Conservation (phyloP, 2,329 filamentous ascomycete species). For the Sporothrix mexicana region DNA sequence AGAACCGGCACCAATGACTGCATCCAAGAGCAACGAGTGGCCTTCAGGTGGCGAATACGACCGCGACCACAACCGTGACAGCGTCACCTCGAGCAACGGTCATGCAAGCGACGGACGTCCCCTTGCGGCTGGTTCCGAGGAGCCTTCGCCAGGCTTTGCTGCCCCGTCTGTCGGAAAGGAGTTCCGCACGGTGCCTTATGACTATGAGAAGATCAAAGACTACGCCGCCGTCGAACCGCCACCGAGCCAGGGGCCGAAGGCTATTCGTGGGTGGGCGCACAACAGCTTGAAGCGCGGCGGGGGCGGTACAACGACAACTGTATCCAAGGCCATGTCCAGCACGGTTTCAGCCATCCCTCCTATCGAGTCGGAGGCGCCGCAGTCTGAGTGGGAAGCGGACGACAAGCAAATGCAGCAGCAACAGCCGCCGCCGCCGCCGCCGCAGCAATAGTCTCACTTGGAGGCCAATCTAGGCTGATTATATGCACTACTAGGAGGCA, state of each 20-base stretch:
- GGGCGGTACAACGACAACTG: constrained; percentile 14
- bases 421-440: neutral
- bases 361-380: neutral
- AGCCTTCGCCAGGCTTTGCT: neutral
- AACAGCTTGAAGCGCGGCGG: constrained; percentile 49
- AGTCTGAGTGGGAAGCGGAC: constrained; percentile 2
- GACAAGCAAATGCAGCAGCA: constrained; percentile 16
- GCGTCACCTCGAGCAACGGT: constrained; percentile 25
- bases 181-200: constrained; percentile 64
- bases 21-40: constrained; percentile 24
- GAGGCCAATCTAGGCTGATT: too few relatives aligned
- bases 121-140: neutral
- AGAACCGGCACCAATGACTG: constrained; percentile 57
- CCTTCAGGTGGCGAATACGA: neutral
- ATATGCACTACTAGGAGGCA: neutral
- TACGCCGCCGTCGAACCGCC: constrained; percentile 61
- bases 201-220: constrained; percentile 62
- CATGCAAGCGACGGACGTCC: constrained; percentile 17
- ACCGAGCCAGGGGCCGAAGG: constrained; percentile 61
- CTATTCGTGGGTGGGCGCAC: constrained; percentile 63
- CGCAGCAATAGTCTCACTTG: constrained; percentile 3
- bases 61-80: neutral
- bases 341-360: constrained; percentile 10
- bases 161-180: constrained; percentile 43
- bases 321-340: constrained; percentile 23